Percentiles rank a stretch among this genome's conserved stretches.
Evolutionary conservation across 139 green algal genomes (phyloP).

Genomic region (Chlamydomonas eustigma): DNA sequence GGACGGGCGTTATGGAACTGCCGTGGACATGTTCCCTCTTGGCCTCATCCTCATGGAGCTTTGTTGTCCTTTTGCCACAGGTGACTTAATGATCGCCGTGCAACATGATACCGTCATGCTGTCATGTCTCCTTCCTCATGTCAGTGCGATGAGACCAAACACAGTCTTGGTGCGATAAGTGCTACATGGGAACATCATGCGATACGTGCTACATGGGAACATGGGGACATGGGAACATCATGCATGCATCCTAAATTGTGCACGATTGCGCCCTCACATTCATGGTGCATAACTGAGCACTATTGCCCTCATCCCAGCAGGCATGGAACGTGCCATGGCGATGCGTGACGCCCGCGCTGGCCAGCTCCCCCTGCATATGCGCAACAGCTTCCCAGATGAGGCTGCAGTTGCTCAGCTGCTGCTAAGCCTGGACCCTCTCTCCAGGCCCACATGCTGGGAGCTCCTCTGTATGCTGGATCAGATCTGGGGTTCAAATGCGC

Average conservation of each 20-base stretch:
- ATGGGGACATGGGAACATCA: too few species aligned
- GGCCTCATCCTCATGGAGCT: constrained; percentile 48
- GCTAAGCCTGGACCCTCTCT: neutral
- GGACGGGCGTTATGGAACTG: neutral
- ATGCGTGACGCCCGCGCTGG: constrained; percentile 31
- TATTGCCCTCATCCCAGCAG: constrained; percentile 10
- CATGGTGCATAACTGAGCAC: too few species aligned
- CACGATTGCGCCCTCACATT: too few species aligned
- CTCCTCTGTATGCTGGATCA: constrained; percentile 4
- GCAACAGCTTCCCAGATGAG: neutral
- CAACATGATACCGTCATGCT: too few species aligned
- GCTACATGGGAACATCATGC: too few species aligned
- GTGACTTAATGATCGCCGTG: too few species aligned
- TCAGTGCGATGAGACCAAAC: too few species aligned
- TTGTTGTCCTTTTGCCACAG: constrained; percentile 28
- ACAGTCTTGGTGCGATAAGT: too few species aligned
- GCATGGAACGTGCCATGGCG: constrained; percentile 34
- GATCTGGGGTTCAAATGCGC: too few species aligned
- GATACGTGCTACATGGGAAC: too few species aligned
- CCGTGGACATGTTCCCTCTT: constrained; percentile 22
- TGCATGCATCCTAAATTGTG: too few species aligned
- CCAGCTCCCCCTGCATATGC: neutral
- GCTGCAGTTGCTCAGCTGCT: neutral
- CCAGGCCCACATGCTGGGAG: neutral
- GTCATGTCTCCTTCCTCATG: too few species aligned